phyloP scores from a whole-genome alignment of 805 yeast species.

The Ogataea henricii region DNA sequence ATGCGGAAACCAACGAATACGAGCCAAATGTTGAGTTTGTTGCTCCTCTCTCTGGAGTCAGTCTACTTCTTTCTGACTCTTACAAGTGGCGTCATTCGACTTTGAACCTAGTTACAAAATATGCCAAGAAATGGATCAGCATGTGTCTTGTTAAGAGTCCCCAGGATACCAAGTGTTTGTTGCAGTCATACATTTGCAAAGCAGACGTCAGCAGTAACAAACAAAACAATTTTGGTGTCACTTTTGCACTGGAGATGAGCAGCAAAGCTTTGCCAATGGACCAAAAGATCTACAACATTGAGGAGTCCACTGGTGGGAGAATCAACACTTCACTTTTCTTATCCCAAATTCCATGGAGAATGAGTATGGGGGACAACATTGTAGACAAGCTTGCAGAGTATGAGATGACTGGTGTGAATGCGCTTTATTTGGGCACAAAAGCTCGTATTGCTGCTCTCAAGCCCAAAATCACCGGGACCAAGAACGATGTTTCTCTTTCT shows the following conservation, averaged over 20 bases:
- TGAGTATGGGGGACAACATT: conserved; percentile 40
- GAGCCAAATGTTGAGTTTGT: conserved; percentile 75
- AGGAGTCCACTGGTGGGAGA: conserved; percentile 34
- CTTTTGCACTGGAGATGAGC: conserved; percentile 90
- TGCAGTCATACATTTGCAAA: conserved; percentile 71
- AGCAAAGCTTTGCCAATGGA: conserved; percentile 69
- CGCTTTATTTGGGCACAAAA: conserved; percentile 14
- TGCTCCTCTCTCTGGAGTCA: conserved; percentile 45
- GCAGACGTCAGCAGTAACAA: conserved; percentile 26
- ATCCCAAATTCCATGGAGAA: conserved; percentile 71
- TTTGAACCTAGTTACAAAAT: conserved; percentile 55
- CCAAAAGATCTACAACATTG: conserved; percentile 57
- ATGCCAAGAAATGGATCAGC: conserved; percentile 69
- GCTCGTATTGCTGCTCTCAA: conserved; percentile 14
- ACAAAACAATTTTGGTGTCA: conserved; percentile 71
- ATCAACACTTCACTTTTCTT: conserved; percentile 70
- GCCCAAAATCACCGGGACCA: conserved; percentile 1
- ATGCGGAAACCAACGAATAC: conserved; percentile 81
- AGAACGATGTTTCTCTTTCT: conserved; percentile 27
- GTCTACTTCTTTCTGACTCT: conserved; percentile 69
- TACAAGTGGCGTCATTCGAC: conserved; percentile 74
- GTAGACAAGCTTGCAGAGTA: conserved; percentile 32
- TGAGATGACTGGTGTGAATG: conserved; percentile 28
- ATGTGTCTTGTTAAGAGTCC: conserved; percentile 58
- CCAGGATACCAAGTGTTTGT: conserved; percentile 73